These are phyloP conservation scores for Botrytis elliptica DNA, from an alignment of 2,329 filamentous ascomycete genomes.

Conservation along the genomic window DNA sequence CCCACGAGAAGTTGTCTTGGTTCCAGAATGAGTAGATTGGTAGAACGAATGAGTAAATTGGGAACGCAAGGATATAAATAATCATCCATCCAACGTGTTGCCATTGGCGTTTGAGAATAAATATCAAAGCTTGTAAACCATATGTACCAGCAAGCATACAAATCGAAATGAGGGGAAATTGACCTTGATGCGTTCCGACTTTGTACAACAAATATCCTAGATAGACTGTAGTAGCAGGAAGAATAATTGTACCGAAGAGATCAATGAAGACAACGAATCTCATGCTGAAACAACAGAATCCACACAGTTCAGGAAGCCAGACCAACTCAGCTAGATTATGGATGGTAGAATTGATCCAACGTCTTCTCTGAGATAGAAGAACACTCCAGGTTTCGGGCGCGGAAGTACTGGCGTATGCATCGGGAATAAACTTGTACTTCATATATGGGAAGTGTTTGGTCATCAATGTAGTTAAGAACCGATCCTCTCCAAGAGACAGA, in stretches of 20 bases:
- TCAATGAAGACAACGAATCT: constrained; percentile 94
- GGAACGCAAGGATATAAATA: constrained; percentile 94
- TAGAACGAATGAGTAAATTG: constrained; percentile 86
- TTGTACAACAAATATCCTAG: constrained; percentile 83
- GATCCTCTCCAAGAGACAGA: constrained; percentile 91
- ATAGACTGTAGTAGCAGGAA: constrained; percentile 85
- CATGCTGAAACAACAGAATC: constrained; percentile 99
- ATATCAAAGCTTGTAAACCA: constrained; percentile 92
- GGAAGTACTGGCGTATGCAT: constrained; percentile 90
- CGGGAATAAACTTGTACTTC: constrained; percentile 93
- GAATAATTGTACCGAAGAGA: constrained; percentile 86
- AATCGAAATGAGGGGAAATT: constrained; percentile 83
- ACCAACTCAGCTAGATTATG: constrained; percentile 94
- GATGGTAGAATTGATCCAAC: constrained; percentile 99
- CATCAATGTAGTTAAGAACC: constrained; percentile 96
- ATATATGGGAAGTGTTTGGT: constrained; percentile 94
- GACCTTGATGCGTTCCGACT: constrained; percentile 65
- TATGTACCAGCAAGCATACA: constrained; percentile 89
- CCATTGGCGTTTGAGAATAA: constrained; percentile 96
- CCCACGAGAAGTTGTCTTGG: constrained; percentile 98
- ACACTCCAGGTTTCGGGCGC: constrained; percentile 94
- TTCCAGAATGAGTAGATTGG: constrained; percentile 99
- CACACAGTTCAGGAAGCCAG: constrained; percentile 88
- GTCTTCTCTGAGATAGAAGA: constrained; percentile 92
- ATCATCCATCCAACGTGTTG: constrained; percentile 99